Conservation (phyloP, 2,329 filamentous ascomycete species). For the Aspergillus sp. region DNA sequence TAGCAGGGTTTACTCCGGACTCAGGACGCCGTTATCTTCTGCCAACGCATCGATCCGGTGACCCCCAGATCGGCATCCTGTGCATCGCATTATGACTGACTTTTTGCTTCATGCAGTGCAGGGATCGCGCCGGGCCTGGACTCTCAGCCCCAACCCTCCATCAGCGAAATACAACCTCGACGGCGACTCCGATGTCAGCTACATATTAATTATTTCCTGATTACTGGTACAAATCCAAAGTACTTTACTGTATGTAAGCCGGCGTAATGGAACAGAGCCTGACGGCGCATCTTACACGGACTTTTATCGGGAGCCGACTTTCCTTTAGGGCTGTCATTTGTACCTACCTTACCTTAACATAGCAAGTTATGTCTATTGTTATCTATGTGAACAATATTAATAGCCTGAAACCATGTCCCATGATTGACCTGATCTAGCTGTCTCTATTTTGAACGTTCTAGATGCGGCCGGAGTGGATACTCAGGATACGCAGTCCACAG, state of each 20-base stretch:
- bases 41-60: conserved; percentile 40
- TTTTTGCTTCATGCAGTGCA: neutral
- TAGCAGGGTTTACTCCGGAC: neutral
- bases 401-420: too few relatives aligned
- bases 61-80: conserved; percentile 29
- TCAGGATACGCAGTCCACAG: too few relatives aligned
- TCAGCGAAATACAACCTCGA: neutral
- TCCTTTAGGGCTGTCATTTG: too few relatives aligned
- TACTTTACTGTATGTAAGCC: conserved; percentile 3
- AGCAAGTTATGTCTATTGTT: too few relatives aligned
- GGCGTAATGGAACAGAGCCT: neutral
- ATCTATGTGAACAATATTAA: too few relatives aligned
- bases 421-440: too few relatives aligned
- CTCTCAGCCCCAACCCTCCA: neutral
- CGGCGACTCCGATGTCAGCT: neutral
- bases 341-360: too few relatives aligned
- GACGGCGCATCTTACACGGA: neutral
- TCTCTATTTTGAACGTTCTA: too few relatives aligned
- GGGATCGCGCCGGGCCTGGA: neutral
- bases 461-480: too few relatives aligned
- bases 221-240: too few relatives aligned
- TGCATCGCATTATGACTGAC: neutral
- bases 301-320: too few relatives aligned
- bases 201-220: too few relatives aligned
- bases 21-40: neutral